These are phyloP conservation scores for Polyporus arcularius DNA, from an alignment of 768 basidiomycete species.

Conservation along the genomic window DNA sequence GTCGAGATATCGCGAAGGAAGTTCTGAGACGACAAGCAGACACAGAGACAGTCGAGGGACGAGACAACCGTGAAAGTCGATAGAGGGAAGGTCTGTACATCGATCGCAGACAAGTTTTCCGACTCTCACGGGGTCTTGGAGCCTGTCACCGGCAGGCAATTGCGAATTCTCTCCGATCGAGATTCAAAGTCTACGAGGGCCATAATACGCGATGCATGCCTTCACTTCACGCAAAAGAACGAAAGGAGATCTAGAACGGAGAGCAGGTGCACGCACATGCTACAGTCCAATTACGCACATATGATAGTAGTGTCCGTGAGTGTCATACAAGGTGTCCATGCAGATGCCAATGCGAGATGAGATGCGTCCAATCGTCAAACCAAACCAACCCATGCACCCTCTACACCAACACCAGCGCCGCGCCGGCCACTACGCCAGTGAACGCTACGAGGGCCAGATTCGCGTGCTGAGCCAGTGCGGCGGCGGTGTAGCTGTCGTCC, in stretches of 20 bases:
- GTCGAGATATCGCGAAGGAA: neutral
- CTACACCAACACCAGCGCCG: constrained; percentile 47
- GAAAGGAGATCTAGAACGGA: neutral
- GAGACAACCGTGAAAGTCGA: neutral
- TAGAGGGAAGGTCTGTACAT: constrained; percentile 2
- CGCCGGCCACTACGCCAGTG: constrained; percentile 50
- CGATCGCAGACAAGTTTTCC: constrained; percentile 4
- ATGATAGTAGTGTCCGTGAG: constrained; percentile 13
- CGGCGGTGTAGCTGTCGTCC: constrained; percentile 63
- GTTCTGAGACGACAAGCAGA: neutral
- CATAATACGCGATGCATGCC: neutral
- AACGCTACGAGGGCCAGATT: constrained; percentile 47
- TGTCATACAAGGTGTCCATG: constrained; percentile 20
- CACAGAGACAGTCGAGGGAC: neutral
- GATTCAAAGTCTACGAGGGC: neutral
- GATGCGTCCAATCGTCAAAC: constrained; percentile 11
- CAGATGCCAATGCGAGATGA: neutral
- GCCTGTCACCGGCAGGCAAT: too few species aligned
- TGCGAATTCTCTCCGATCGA: neutral
- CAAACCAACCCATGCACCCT: constrained; percentile 3
- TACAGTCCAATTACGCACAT: constrained; percentile 8
- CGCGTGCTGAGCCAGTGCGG: constrained; percentile 47
- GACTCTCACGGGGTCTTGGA: neutral
- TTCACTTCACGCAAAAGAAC: neutral
- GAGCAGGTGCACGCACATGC: neutral